These are phyloP conservation scores for Aegilops speltoides DNA, from an alignment of 176 grass and related monocot genomes.

Conservation along the genomic window DNA sequence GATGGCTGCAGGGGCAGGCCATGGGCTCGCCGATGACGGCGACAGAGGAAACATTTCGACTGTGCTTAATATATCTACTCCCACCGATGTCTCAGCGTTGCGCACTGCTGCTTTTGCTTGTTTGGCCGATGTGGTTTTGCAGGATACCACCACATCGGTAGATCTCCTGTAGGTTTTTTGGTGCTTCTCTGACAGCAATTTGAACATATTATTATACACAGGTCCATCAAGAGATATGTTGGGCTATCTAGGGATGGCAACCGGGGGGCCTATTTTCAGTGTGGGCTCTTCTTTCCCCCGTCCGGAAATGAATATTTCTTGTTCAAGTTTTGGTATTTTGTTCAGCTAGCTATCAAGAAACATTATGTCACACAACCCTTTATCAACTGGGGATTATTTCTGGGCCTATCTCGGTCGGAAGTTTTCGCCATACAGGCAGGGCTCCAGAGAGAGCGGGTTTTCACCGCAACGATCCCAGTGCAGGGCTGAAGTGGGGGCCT, in stretches of 20 bases:
- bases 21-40: constrained; percentile 30
- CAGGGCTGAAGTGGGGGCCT: no score
- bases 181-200: constrained; percentile 3
- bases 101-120: neutral
- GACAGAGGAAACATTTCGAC: constrained; percentile 21
- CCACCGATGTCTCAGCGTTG: neutral
- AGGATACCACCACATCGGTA: neutral
- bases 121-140: neutral
- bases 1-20: constrained; percentile 23
- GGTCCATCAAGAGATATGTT: neutral
- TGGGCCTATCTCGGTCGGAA: neutral
- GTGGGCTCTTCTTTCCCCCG: neutral
- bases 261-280: neutral
- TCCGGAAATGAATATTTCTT: no score
- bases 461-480: no score
- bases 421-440: neutral
- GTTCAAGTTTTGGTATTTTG: no score
- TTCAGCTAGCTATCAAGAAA: no score
- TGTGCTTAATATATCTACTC: neutral
- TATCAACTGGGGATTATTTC: no score
- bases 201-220: neutral
- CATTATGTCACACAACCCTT: neutral
- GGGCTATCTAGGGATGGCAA: neutral
- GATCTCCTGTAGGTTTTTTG: neutral
- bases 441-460: neutral